Evolutionary conservation across 305 asterid species (phyloP).

Genomic region (Fraxinus dipetala): DNA sequence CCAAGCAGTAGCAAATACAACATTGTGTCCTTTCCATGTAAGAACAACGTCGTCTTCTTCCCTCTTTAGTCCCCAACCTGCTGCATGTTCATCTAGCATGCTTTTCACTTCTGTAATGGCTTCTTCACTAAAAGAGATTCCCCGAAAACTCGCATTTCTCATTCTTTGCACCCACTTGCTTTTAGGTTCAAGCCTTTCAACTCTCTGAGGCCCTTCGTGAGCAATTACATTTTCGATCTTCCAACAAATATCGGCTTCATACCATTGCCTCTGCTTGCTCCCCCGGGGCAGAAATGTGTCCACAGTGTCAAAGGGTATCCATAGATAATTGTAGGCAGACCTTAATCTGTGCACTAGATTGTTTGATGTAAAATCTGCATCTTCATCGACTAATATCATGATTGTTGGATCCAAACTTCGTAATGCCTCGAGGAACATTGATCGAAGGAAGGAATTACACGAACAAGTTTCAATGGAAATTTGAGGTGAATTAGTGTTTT

Average conservation of each 20-base stretch:
- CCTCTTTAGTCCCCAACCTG: conserved; percentile 40
- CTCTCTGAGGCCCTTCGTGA: conserved; percentile 63
- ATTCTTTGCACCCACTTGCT: conserved; percentile 69
- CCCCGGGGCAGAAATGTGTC: conserved; percentile 73
- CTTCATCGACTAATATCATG: conserved; percentile 72
- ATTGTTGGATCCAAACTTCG: conserved; percentile 59
- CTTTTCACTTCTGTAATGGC: too few species aligned
- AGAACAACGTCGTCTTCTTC: conserved; percentile 77
- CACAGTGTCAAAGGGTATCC: conserved; percentile 89
- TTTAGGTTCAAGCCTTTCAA: conserved; percentile 73
- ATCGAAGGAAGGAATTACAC: conserved; percentile 32
- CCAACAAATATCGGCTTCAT: conserved; percentile 84
- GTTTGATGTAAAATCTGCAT: conserved; percentile 76
- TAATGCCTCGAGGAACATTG: conserved; percentile 53
- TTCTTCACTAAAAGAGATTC: background rate
- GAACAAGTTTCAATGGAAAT: background rate
- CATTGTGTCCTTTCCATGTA: conserved; percentile 96
- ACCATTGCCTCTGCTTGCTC: conserved; percentile 80
- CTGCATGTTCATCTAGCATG: too few species aligned
- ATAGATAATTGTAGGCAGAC: conserved; percentile 76
- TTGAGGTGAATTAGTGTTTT: background rate
- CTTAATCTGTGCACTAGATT: conserved; percentile 58
- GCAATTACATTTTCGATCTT: conserved; percentile 83
- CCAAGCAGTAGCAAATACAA: conserved; percentile 88
- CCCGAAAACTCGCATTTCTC: conserved; percentile 56